A percentile compares a stretch with the other conserved stretches of the same genome.
phyloP scores from a whole-genome alignment of 1,139 yeast species.

The Nakaseomyces nivariensis region DNA sequence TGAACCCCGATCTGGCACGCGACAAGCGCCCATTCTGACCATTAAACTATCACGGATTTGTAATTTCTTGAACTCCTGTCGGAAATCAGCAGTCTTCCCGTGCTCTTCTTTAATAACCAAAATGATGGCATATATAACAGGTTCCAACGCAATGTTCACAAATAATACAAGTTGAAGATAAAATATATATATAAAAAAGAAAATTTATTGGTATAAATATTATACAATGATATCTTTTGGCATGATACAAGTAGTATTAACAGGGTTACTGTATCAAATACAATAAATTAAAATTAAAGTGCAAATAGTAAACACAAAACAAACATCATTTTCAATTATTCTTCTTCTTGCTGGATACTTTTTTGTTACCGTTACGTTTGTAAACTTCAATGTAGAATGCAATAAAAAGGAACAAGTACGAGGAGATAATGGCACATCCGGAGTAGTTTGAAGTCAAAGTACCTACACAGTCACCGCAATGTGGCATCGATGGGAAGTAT shows the following conservation, averaged over 20 bases:
- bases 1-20: slow-evolving; percentile 34
- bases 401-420: slow-evolving; percentile 62
- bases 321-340: not conserved
- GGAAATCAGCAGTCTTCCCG: too few relatives aligned
- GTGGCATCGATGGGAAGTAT: slow-evolving; percentile 37
- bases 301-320: too few relatives aligned
- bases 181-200: too few relatives aligned
- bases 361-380: slow-evolving; percentile 20
- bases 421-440: slow-evolving; percentile 64
- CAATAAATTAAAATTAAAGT: too few relatives aligned
- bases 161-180: too few relatives aligned
- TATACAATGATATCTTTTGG: too few relatives aligned
- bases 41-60: slow-evolving; percentile 29
- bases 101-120: too few relatives aligned
- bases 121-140: too few relatives aligned
- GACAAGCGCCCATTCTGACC: slow-evolving; percentile 33
- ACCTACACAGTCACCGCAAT: slow-evolving; percentile 69
- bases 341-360: not conserved
- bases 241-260: too few relatives aligned
- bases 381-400: slow-evolving; percentile 72
- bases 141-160: too few relatives aligned
- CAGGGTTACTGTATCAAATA: too few relatives aligned
- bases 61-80: not conserved
- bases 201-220: too few relatives aligned
- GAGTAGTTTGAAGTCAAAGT: slow-evolving; percentile 62